Base-by-base conservation (phyloP, 2,329 filamentous ascomycete genomes). In the Colletotrichum shisoi region DNA sequence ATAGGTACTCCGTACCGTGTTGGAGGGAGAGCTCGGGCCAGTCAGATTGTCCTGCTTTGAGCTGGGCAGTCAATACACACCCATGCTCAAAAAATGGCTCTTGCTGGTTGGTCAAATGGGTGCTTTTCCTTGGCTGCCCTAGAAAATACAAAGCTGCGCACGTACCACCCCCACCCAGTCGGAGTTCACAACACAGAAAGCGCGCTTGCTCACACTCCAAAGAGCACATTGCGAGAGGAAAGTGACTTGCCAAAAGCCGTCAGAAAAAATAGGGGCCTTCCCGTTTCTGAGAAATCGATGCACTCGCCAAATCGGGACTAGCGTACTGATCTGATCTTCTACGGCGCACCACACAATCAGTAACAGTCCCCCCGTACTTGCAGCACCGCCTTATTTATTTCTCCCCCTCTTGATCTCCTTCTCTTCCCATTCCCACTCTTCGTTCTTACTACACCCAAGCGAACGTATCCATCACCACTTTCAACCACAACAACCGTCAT, bases 231-330 rank as follows among this genome's bases (percentile, higher is more conserved):
- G 45, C 48, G 49, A 48, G 44, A 53, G 21, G 24, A 27, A 62
- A 48, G 62, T 56, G 62, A 67, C 66, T 64, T 57, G 34, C n/a
- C 56, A 66, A 68, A 60, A 63, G 48, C 62, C 60, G 34, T 31
- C 67, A 49, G 57, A 70, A 70, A 70, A 70, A 71, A 64, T 62
- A 63, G 59, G 63, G 60, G 62, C 67, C 56, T 63, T 62, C 21
- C 69, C 62, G 63, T 67, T 69, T 70, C 63, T 66, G 44, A 59
- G 40, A 60, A 53, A 52, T 52, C 45, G 12, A 57, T 24, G 44
- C 37, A 54, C 67, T 59, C 64, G 19, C 71, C 71, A 31, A 57
- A 73, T 68, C 45, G 58, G 68, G 71, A 63, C 63, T 73, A 73
- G 71, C 53, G 40, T 67, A 62, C 63, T 69, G 68, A 71, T 72